Conservation (phyloP, 164 flowering plant species). For the Vitis labrusca region DNA sequence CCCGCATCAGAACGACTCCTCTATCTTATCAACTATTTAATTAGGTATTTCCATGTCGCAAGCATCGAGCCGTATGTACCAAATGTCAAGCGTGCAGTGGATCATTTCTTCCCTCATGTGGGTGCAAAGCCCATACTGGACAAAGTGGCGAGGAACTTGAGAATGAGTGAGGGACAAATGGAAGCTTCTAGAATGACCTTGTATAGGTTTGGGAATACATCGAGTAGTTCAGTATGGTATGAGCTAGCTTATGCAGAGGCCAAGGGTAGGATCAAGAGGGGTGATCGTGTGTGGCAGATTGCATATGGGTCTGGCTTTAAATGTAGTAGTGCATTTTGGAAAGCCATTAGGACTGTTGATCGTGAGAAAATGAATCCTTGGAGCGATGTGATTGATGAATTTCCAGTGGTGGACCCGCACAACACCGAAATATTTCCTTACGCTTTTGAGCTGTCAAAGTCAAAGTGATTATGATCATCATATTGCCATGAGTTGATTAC, state of each 20-base stretch:
- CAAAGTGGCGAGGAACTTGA: neutral
- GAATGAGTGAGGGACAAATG: neutral
- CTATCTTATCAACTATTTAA: constrained; percentile 13
- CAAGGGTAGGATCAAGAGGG: neutral
- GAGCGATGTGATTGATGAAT: constrained; percentile 1
- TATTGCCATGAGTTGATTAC: no score
- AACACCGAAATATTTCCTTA: no score
- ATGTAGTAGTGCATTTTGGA: constrained; percentile 1
- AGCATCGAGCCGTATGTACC: neutral
- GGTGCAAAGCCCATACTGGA: neutral
- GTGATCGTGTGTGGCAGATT: constrained; percentile 1
- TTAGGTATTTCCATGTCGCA: no score
- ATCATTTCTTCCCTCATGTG: neutral
- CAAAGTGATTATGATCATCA: no score
- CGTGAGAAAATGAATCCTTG: constrained; percentile 1
- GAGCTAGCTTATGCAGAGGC: neutral
- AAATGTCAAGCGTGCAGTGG: neutral
- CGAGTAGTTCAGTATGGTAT: constrained; percentile 5
- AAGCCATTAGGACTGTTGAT: neutral
- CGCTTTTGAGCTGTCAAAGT: no score
- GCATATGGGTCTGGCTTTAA: constrained; percentile 6
- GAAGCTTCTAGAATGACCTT: constrained; percentile 5
- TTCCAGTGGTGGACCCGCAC: neutral
- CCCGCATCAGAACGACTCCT: constrained; percentile 32
- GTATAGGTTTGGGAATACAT: neutral